Percentiles rank a stretch among this genome's conserved stretches.
These are phyloP conservation scores for Diaporthe citriasiana DNA, from an alignment of 2,329 filamentous ascomycete genomes.

Conservation along the genomic window DNA sequence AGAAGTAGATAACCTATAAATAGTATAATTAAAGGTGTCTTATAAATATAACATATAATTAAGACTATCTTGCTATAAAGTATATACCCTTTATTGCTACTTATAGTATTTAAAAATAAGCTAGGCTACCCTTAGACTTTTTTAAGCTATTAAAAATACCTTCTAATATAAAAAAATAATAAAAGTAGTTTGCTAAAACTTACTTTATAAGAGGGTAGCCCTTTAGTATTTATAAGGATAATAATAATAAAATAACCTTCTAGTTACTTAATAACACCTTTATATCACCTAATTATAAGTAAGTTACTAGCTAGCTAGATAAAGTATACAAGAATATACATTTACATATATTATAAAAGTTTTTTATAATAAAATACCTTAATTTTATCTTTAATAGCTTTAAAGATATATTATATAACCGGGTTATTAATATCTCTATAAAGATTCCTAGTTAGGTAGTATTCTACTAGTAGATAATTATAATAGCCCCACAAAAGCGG, in stretches of 20 bases:
- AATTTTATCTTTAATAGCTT: neutral
- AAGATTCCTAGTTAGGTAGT: neutral
- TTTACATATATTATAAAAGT: neutral
- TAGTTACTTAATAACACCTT: neutral
- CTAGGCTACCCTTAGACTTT: neutral
- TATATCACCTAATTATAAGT: neutral
- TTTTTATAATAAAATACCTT: neutral
- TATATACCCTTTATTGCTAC: neutral
- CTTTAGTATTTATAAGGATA: neutral
- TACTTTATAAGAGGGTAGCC: neutral
- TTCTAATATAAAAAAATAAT: neutral
- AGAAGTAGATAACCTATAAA: neutral
- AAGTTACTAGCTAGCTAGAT: neutral
- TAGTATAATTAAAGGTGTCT: neutral
- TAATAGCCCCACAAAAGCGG: too few species aligned
- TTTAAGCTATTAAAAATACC: neutral
- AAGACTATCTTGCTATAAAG: neutral
- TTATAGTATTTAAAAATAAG: neutral
- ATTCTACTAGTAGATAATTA: neutral
- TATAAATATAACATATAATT: neutral
- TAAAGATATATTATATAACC: neutral
- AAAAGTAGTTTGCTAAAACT: neutral
- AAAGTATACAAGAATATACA: neutral
- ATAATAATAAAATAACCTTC: neutral
- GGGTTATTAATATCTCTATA: neutral